Base-by-base conservation (phyloP, 2,329 filamentous ascomycete species). In the Ophiostoma pallidulum region DNA sequence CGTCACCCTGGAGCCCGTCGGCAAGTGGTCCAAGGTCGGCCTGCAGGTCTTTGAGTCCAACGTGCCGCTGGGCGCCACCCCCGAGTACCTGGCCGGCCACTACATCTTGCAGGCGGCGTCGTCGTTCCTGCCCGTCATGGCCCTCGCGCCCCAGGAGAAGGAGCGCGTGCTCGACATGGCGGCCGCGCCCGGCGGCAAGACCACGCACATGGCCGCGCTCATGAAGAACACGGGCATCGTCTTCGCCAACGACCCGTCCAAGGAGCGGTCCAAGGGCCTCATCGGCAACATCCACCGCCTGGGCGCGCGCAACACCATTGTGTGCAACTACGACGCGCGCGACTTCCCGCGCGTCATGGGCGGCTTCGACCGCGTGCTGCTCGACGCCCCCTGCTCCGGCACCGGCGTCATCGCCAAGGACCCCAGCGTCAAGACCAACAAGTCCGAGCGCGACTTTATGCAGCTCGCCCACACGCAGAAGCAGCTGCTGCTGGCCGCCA, bases 401-500 rank as follows among this genome's bases (percentile, higher is more conserved):
- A 98, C 92, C 1, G 92, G 92, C 59, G 92, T 98, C 61, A 98
- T 98, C 56, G 85, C 89, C 54, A 98, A 98, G 71, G 92, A 98
- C 66, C 80, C 91, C 28, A 88, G 84, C 55, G 89, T 98, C 57
- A 98, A 98, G 76, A 97, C 91, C 20, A 97, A 96, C 73, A 97
- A 97, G 74, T 94, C 86, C 10, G 88, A 94, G 63, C 84, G 83
- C 55, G 92, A 98, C 66, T 98, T 98, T 71, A 78, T 96, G 65
- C 80, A 84, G 60, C 78, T 98, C 45, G 90, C 92, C 0, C 92
- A 98, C 66, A 78, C 88, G 51, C 92, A 98, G 67, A 96, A 96
- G 66, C 90, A 97, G 68, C 76, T 98, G 48, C 72, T 98, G 12
- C 78, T 98, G 24, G 80, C 89, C 8, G 92, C 92, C 41, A 95